These are phyloP conservation scores for Corymbia calophylla DNA, from an alignment of 441 rosid genomes.

Conservation along the genomic window DNA sequence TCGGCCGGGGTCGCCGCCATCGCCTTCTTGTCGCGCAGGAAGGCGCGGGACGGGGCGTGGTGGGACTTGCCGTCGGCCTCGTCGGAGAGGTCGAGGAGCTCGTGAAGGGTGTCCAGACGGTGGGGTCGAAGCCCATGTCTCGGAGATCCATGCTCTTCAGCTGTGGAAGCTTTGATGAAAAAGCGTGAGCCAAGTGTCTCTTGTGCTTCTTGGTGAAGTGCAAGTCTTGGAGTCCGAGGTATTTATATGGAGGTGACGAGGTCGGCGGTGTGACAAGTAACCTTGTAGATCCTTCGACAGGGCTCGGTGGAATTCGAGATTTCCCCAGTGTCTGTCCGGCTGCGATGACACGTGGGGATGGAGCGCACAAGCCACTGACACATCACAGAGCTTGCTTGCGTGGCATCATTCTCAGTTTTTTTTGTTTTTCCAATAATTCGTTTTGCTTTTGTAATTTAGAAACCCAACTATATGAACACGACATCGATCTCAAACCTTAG, in stretches of 20 bases:
- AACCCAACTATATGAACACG: not conserved
- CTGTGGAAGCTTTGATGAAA: not conserved
- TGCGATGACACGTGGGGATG: not conserved
- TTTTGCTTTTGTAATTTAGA: not conserved
- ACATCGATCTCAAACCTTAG: not conserved
- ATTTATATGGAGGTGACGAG: not conserved
- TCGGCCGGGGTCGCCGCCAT: slow-evolving; percentile 60
- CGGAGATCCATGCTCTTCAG: slow-evolving; percentile 26
- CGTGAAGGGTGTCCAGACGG: slow-evolving; percentile 25
- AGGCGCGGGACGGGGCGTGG: slow-evolving; percentile 28
- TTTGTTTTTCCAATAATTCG: not conserved
- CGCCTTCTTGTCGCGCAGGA: slow-evolving; percentile 45
- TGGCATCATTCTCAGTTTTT: not conserved
- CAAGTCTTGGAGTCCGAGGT: not conserved
- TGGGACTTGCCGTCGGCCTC: slow-evolving; percentile 13
- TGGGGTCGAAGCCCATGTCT: slow-evolving; percentile 26
- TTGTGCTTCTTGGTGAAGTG: not conserved
- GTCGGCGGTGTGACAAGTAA: not conserved
- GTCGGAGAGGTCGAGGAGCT: slow-evolving; percentile 20
- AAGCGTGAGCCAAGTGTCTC: not conserved
- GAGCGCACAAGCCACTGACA: not conserved
- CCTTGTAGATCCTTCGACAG: not conserved
- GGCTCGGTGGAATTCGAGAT: not conserved
- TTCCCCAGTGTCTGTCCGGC: fast-evolving
- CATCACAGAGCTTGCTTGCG: not conserved